These are phyloP conservation scores for Sclerotinia nivalis DNA, from an alignment of 2,329 filamentous ascomycete species.

Conservation along the genomic window DNA sequence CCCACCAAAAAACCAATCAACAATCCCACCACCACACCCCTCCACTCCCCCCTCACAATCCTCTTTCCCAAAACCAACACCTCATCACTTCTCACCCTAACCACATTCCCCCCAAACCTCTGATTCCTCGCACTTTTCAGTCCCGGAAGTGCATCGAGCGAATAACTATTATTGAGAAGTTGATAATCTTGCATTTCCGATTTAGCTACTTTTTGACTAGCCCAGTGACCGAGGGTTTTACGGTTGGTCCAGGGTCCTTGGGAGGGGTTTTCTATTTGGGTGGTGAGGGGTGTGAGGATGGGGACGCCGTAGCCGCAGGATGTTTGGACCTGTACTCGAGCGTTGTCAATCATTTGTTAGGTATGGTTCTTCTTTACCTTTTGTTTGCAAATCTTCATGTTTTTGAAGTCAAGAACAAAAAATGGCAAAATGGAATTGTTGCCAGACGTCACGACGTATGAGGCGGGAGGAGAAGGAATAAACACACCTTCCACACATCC, in stretches of 20 bases:
- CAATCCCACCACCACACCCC: not conserved
- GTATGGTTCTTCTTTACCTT: not conserved
- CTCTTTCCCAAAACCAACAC: not conserved
- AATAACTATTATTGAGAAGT: not conserved
- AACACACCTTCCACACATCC: slow-evolving; percentile 50
- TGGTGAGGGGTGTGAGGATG: not conserved
- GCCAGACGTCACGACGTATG: no score
- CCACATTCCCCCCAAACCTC: not conserved
- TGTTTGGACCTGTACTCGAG: slow-evolving; percentile 57
- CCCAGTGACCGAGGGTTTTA: not conserved
- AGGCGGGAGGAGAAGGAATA: not conserved
- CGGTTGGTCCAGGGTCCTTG: slow-evolving; percentile 13
- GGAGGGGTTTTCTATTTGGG: not conserved
- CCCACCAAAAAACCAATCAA: not conserved
- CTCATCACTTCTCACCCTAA: not conserved
- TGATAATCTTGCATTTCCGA: not conserved
- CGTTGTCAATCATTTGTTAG: no score
- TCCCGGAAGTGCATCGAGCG: slow-evolving; percentile 3
- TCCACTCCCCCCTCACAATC: slow-evolving; percentile 14
- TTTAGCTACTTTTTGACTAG: not conserved
- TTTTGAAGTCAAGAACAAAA: not conserved
- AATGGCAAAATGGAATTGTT: no score
- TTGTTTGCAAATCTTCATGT: not conserved
- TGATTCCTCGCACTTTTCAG: slow-evolving; percentile 6
- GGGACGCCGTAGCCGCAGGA: slow-evolving; percentile 68